A percentile compares a stretch with the other conserved stretches of the same genome.
Evolutionary conservation across 169 alveolate genomes (phyloP).

Genomic region (Plasmodium vivax): DNA sequence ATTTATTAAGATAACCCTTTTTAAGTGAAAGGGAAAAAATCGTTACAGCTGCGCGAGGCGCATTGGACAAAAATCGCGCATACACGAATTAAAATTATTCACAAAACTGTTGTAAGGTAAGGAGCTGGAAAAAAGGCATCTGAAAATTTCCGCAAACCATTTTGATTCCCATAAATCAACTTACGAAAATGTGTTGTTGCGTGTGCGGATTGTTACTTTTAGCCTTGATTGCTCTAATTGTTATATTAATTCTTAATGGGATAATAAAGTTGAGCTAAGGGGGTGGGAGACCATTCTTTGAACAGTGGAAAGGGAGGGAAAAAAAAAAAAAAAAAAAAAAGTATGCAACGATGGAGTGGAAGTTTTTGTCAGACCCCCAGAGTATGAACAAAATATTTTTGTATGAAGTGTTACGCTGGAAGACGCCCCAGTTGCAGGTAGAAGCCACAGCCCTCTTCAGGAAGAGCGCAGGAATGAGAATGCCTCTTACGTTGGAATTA

Average conservation of each 20-base stretch:
- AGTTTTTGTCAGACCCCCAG: not conserved
- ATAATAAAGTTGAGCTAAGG: slow-evolving; percentile 34
- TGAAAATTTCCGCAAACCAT: not conserved
- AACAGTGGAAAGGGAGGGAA: not conserved
- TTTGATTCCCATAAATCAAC: not conserved
- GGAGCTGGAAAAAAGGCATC: not conserved
- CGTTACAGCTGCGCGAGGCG: not conserved
- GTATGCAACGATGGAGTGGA: not conserved
- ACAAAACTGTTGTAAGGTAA: not conserved
- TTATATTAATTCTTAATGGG: slow-evolving; percentile 58
- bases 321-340: not conserved
- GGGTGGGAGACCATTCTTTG: not conserved
- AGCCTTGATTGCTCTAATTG: slow-evolving; percentile 46
- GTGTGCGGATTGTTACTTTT: slow-evolving; percentile 44
- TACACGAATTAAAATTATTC: not conserved
- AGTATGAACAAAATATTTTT: not conserved
- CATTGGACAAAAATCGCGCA: not conserved
- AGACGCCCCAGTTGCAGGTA: not conserved
- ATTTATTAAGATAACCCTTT: not conserved
- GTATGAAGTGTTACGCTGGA: not conserved
- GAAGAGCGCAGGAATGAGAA: not conserved
- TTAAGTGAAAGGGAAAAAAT: not conserved
- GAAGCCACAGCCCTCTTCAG: not conserved
- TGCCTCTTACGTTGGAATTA: not conserved
- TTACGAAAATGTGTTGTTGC: slow-evolving; percentile 68